phyloP scores from a whole-genome alignment of 2,329 filamentous ascomycete species.

The Pseudopyricularia javanii region DNA sequence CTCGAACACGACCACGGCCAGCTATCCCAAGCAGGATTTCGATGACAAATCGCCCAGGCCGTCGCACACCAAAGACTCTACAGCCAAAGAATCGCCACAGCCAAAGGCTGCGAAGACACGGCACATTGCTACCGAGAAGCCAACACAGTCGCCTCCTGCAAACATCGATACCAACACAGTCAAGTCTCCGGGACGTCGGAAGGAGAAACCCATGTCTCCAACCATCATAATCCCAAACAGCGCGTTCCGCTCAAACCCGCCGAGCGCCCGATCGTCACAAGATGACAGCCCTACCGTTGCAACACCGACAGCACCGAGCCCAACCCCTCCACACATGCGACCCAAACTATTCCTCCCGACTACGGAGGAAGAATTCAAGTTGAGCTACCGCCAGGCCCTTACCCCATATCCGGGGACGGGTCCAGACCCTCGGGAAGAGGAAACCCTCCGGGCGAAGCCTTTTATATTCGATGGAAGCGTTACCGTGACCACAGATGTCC shows the following conservation, averaged over 20 bases:
- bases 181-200: neutral
- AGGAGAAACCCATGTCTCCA: neutral
- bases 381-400: neutral
- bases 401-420: neutral
- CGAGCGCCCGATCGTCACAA: neutral
- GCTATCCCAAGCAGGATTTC: too few relatives aligned
- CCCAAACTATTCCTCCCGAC: constrained; percentile 16
- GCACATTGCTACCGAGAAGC: neutral
- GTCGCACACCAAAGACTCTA: too few relatives aligned
- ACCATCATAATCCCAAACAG: neutral
- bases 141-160: neutral
- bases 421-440: neutral
- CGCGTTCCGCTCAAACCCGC: neutral
- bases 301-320: constrained; percentile 21
- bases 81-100: too few relatives aligned
- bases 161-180: neutral
- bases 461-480: neutral
- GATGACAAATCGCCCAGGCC: neutral
- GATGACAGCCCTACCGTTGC: constrained; percentile 8
- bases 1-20: too few relatives aligned
- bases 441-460: neutral
- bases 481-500: neutral
- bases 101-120: too few relatives aligned
- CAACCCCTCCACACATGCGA: constrained; percentile 16
- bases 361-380: neutral